Evolutionary conservation across 2,329 filamentous ascomycete species (phyloP).

Genomic region (Xylaria sp.): DNA sequence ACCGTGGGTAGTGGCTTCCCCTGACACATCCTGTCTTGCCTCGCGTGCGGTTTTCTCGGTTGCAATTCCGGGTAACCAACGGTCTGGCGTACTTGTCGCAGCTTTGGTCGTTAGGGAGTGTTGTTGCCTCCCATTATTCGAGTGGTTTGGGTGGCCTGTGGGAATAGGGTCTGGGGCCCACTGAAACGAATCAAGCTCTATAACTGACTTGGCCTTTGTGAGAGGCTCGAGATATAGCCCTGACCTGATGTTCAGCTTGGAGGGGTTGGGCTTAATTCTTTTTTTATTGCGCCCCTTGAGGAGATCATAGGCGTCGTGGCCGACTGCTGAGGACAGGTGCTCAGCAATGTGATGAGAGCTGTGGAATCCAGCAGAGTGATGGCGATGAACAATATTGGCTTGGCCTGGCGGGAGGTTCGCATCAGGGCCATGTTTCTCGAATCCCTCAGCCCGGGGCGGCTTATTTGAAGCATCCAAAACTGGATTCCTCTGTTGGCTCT

Average conservation of each 20-base stretch:
- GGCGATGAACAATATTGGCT: conserved; percentile 36
- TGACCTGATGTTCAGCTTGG: conserved; percentile 10
- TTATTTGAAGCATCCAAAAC: conserved; percentile 3
- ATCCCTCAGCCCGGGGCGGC: not conserved
- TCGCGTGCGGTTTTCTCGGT: not conserved
- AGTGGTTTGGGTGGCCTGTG: conserved; percentile 29
- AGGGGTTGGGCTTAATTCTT: not conserved
- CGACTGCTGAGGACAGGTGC: conserved; percentile 45
- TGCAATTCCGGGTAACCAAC: not conserved
- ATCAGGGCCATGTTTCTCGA: conserved; percentile 15
- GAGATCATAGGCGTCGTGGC: conserved; percentile 31
- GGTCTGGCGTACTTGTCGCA: not conserved
- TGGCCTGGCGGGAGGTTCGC: conserved; percentile 14
- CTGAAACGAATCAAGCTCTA: conserved; percentile 31
- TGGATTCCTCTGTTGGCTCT: conserved; percentile 38
- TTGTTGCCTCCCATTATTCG: conserved; percentile 10
- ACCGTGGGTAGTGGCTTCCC: not conserved
- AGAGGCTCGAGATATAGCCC: conserved; percentile 32
- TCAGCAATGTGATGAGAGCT: conserved; percentile 50
- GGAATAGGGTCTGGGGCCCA: conserved; percentile 33
- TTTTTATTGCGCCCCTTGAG: conserved; percentile 4
- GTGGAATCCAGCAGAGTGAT: conserved; percentile 50
- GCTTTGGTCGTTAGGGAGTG: not conserved
- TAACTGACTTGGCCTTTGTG: conserved; percentile 31
- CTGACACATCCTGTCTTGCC: not conserved